Percentiles rank a stretch among this genome's conserved stretches.
phyloP scores from a whole-genome alignment of 176 grass and related monocot species.

The Themeda triandra region DNA sequence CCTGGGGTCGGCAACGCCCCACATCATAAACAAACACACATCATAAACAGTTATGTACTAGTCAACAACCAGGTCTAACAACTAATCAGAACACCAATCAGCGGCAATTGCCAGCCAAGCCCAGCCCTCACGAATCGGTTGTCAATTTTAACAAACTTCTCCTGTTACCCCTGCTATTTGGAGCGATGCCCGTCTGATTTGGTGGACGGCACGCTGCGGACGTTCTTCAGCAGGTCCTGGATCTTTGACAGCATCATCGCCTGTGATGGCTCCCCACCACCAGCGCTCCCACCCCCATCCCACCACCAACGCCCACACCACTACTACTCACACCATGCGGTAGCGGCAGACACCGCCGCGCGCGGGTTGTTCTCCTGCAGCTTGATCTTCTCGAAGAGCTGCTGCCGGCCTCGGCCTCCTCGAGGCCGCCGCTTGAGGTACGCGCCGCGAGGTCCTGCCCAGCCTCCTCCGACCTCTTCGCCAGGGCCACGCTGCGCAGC shows the following conservation, averaged over 20 bases:
- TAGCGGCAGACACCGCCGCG: no score
- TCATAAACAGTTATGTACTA: no score
- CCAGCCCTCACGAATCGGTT: no score
- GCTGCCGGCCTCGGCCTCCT: conserved; percentile 84
- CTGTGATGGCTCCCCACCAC: conserved; percentile 28
- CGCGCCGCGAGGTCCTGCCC: conserved; percentile 74
- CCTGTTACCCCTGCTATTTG: conserved; percentile 3
- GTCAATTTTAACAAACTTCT: no score
- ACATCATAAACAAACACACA: no score
- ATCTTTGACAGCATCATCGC: conserved; percentile 80
- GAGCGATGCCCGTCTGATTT: conserved; percentile 47
- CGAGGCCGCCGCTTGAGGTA: conserved; percentile 79
- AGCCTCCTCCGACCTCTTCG: conserved; percentile 60
- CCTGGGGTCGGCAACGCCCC: no score
- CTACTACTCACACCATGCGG: no score
- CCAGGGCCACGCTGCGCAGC: conserved; percentile 56
- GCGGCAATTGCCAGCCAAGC: no score
- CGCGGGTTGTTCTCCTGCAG: conserved; percentile 41
- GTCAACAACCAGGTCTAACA: no score
- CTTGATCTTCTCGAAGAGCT: conserved; percentile 81
- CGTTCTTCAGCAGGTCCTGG: conserved; percentile 82
- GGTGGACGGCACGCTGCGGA: conserved; percentile 36
- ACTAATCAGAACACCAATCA: no score
- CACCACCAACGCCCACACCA: not conserved
- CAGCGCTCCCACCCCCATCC: not conserved